Percentiles rank a stretch among this genome's conserved stretches.
These are phyloP conservation scores for Vairimorpha apis DNA, from an alignment of 371 early-diverging fungal genomes.

Conservation along the genomic window DNA sequence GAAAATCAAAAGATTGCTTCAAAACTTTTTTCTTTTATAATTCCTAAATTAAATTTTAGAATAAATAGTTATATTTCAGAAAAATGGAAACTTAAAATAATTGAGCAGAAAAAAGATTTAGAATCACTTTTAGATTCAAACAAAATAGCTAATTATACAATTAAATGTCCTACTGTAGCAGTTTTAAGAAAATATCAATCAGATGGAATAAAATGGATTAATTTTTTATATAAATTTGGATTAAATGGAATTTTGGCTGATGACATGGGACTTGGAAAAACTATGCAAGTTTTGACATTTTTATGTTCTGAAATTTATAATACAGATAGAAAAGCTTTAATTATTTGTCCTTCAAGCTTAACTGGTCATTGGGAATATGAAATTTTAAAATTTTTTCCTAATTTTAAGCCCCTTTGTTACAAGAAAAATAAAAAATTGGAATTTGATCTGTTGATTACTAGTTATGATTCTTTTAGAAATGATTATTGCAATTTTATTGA, in stretches of 20 bases:
- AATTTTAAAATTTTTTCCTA: constrained; percentile 64
- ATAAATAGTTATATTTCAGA: constrained; percentile 28
- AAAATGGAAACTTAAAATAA: constrained; percentile 35
- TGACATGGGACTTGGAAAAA: constrained; percentile 91
- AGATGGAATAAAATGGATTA: constrained; percentile 62
- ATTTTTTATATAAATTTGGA: constrained; percentile 54
- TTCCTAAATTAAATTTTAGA: constrained; percentile 28
- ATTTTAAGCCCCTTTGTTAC: constrained; percentile 8
- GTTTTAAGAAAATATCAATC: constrained; percentile 61
- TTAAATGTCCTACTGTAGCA: constrained; percentile 22
- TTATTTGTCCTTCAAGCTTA: constrained; percentile 89
- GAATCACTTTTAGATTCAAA: constrained; percentile 27
- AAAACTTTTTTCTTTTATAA: constrained; percentile 22
- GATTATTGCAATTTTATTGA: constrained; percentile 73
- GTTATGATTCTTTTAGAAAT: constrained; percentile 87
- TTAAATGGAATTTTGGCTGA: constrained; percentile 62
- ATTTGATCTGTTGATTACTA: constrained; percentile 68
- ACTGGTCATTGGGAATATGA: constrained; percentile 95
- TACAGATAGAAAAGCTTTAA: constrained; percentile 69
- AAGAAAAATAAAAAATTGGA: constrained; percentile 17
- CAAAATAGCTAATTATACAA: constrained; percentile 33
- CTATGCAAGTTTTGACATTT: constrained; percentile 69
- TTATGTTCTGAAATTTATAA: constrained; percentile 40
- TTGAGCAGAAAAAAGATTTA: constrained; percentile 25
- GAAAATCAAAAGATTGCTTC: not conserved